phyloP scores from a whole-genome alignment of 208 protist genomes.

The Leishmania tropica region DNA sequence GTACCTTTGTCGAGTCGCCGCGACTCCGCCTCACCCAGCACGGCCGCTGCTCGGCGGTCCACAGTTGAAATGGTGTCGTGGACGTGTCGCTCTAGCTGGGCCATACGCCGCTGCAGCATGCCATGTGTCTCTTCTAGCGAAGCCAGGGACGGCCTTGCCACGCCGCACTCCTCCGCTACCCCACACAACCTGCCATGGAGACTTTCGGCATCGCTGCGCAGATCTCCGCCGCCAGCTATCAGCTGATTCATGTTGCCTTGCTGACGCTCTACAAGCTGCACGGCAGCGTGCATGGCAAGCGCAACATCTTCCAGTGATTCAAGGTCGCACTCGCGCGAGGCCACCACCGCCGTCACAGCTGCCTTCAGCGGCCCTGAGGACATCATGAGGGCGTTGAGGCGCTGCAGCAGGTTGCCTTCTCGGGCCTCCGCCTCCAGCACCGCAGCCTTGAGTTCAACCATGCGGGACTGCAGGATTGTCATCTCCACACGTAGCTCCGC shows the following conservation, averaged over 20 bases:
- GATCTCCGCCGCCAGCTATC: neutral
- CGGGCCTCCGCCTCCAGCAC: neutral
- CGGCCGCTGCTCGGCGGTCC: neutral
- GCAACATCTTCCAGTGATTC: constrained; percentile 9
- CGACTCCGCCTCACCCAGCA: neutral
- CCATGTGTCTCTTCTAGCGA: neutral
- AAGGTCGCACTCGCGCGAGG: neutral
- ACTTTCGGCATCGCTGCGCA: neutral
- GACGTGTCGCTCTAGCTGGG: neutral
- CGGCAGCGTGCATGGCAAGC: neutral
- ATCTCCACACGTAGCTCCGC: neutral
- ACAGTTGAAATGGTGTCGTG: neutral
- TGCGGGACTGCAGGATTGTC: neutral
- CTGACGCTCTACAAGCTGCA: neutral
- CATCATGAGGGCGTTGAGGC: constrained; percentile 1
- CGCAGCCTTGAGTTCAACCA: neutral
- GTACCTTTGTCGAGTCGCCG: neutral
- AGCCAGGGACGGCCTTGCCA: neutral
- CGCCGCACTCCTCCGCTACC: neutral
- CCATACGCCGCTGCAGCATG: neutral
- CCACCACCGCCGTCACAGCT: neutral
- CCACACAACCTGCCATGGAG: neutral
- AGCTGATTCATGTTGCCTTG: neutral
- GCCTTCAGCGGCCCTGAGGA: constrained; percentile 2
- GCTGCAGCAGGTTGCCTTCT: constrained; percentile 1